These are phyloP conservation scores for Exophiala mesophila DNA, from an alignment of 2,329 filamentous ascomycete genomes.

Conservation along the genomic window DNA sequence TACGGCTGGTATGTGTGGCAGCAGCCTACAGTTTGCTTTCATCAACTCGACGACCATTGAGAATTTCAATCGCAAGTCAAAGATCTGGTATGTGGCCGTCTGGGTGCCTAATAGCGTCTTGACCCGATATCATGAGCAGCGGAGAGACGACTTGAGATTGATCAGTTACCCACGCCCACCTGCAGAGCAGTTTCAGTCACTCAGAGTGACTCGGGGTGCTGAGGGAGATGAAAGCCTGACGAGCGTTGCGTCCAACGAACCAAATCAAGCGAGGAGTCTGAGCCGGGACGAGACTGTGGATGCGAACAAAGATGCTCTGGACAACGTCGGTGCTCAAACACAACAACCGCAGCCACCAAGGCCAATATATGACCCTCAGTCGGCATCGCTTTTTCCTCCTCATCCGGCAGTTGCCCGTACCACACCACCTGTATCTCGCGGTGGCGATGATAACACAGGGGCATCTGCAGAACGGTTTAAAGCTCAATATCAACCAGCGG, in stretches of 20 bases:
- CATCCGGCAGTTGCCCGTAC: background rate
- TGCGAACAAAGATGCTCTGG: background rate
- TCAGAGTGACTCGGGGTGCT: constrained; percentile 19
- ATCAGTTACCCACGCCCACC: constrained; percentile 38
- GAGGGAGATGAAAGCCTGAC: constrained; percentile 10
- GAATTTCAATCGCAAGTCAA: constrained; percentile 57
- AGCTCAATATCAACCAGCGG: constrained; percentile 25
- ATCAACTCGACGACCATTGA: constrained; percentile 83
- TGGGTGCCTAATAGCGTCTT: constrained; percentile 53
- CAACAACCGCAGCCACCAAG: constrained; percentile 20
- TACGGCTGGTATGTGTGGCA: constrained; percentile 67
- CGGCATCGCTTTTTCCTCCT: constrained; percentile 2
- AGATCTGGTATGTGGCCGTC: constrained; percentile 69
- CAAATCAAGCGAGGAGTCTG: background rate
- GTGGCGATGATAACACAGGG: constrained; percentile 1
- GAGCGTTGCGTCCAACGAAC: constrained; percentile 3
- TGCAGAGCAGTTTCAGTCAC: constrained; percentile 22
- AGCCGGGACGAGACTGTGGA: background rate
- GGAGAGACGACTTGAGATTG: constrained; percentile 29
- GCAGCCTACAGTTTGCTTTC: constrained; percentile 64
- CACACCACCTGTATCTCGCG: background rate
- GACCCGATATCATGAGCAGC: constrained; percentile 32
- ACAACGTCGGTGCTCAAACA: background rate
- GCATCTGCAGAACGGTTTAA: background rate
- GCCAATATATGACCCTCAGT: constrained; percentile 19